Conservation (phyloP, 1,139 yeast species). For the Blastobotrys elegans region DNA sequence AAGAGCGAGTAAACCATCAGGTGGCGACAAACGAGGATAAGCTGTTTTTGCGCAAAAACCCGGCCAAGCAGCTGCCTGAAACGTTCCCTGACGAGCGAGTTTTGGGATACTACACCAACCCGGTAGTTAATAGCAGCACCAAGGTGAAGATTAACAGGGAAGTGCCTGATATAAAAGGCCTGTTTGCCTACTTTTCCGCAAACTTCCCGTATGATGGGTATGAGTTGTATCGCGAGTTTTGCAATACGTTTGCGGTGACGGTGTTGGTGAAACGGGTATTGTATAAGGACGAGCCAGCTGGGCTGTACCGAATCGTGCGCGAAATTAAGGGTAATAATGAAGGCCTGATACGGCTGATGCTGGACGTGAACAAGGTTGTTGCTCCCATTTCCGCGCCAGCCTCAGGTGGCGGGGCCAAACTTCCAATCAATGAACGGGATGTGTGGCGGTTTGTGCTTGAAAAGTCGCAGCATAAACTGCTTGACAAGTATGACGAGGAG, state of each 20-base stretch:
- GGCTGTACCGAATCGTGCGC: not conserved
- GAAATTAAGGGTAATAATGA: constrained; percentile 2
- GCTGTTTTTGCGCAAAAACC: constrained; percentile 19
- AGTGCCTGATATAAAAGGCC: not conserved
- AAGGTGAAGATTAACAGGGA: not conserved
- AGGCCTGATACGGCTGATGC: constrained; percentile 3
- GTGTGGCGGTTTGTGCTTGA: constrained; percentile 3
- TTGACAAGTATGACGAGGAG: not conserved
- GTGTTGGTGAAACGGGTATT: not conserved
- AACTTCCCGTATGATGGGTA: constrained; percentile 1
- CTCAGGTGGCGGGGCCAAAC: not conserved
- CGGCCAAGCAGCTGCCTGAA: constrained; percentile 15
- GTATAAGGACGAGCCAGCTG: not conserved
- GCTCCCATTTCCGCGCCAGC: not conserved
- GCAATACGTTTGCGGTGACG: not conserved
- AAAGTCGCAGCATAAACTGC: not conserved
- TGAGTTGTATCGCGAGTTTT: constrained; percentile 5
- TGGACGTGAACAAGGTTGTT: not conserved
- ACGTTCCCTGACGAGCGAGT: constrained; percentile 21
- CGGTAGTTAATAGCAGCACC: constrained; percentile 12
- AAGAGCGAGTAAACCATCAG: constrained; percentile 22
- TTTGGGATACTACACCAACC: constrained; percentile 19
- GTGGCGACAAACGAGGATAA: constrained; percentile 23
- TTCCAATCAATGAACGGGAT: constrained; percentile 3
- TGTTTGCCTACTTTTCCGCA: constrained; percentile 3